Percentiles rank a stretch among this genome's conserved stretches.
Conservation (phyloP, 768 basidiomycete genomes). For the Cubamyces lactineus region DNA sequence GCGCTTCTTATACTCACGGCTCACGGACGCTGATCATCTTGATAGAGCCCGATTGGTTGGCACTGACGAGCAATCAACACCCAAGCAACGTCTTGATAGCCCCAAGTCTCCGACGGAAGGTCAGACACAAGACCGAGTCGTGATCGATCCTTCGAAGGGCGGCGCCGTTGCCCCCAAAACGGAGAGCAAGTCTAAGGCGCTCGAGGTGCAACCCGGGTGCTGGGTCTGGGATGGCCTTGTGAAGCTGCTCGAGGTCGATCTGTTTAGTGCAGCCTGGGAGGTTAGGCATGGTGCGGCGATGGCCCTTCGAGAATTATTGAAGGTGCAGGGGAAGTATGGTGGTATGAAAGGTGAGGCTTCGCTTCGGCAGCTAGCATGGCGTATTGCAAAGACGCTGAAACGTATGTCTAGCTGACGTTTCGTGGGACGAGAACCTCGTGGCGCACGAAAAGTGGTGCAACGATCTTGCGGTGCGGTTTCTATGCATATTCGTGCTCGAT, state of each 20-base stretch:
- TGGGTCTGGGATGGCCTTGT: conserved; percentile 91
- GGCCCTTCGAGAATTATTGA: conserved; percentile 86
- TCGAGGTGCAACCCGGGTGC: conserved; percentile 71
- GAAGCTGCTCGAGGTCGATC: conserved; percentile 76
- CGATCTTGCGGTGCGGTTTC: conserved; percentile 78
- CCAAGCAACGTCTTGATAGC: conserved; percentile 58
- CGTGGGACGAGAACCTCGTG: conserved; percentile 59
- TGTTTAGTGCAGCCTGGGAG: conserved; percentile 91
- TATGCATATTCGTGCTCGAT: conserved; percentile 91
- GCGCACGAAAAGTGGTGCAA: conserved; percentile 90
- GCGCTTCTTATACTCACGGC: conserved; percentile 32
- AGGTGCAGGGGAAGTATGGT: conserved; percentile 77
- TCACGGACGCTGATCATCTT: neutral
- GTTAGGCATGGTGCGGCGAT: conserved; percentile 92
- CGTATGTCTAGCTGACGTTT: conserved; percentile 48
- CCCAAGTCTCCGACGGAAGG: conserved; percentile 49
- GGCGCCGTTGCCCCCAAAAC: conserved; percentile 82
- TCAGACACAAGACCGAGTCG: conserved; percentile 59
- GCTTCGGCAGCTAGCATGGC: neutral
- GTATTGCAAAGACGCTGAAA: too few relatives aligned
- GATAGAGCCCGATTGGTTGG: conserved; percentile 74
- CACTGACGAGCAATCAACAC: conserved; percentile 54
- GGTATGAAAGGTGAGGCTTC: conserved; percentile 70
- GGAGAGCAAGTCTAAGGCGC: conserved; percentile 74
- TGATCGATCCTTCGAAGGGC: conserved; percentile 81